These are phyloP conservation scores for Phytopythium kandeliae DNA, from an alignment of 352 stramenopile species.

Conservation along the genomic window DNA sequence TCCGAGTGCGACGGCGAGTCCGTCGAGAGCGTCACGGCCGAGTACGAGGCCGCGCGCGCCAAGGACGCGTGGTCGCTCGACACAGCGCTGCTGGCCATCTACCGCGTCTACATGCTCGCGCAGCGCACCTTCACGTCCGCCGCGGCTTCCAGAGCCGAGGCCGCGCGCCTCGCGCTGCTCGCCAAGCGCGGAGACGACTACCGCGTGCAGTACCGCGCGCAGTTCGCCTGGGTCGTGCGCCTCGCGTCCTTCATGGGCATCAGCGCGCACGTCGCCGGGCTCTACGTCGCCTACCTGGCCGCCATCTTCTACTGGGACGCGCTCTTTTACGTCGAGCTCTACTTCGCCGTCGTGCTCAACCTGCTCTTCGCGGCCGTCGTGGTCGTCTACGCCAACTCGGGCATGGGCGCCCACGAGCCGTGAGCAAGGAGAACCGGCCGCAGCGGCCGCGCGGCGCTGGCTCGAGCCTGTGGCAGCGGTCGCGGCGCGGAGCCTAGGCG, in stretches of 20 bases:
- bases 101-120: conserved; percentile 65
- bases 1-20: conserved; percentile 79
- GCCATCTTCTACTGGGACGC: conserved; percentile 72
- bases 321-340: conserved; percentile 75
- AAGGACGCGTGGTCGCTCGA: conserved; percentile 62
- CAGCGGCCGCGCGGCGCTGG: background rate
- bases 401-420: conserved; percentile 46
- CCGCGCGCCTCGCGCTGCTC: conserved; percentile 46
- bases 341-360: conserved; percentile 67
- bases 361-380: conserved; percentile 43
- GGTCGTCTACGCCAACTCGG: conserved; percentile 55
- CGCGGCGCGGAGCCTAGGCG: background rate
- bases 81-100: conserved; percentile 69
- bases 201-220: conserved; percentile 45
- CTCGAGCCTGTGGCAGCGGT: background rate
- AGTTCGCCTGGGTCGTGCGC: conserved; percentile 55
- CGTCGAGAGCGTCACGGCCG: conserved; percentile 67
- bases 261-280: conserved; percentile 60
- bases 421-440: background rate
- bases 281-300: conserved; percentile 66
- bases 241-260: conserved; percentile 80
- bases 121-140: conserved; percentile 67
- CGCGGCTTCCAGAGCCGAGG: conserved; percentile 50
- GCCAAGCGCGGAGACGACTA: conserved; percentile 62
- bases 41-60: conserved; percentile 54